phyloP scores from a whole-genome alignment of 2,329 filamentous ascomycete species.

The Escovopsis sp. region DNA sequence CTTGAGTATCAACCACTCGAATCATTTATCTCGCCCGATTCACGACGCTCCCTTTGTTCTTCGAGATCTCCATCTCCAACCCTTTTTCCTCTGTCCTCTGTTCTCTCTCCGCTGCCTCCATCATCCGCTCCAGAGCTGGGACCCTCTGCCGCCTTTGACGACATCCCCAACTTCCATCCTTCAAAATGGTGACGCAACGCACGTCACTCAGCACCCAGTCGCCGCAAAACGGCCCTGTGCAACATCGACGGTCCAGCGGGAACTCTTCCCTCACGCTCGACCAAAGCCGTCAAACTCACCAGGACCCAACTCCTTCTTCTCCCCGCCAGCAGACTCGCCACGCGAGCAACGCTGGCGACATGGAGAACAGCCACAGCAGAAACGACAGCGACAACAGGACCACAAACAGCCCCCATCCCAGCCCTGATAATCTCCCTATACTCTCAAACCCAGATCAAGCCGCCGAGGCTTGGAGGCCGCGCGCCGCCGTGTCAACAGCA shows the following conservation, averaged over 20 bases:
- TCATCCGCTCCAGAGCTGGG: too few relatives aligned
- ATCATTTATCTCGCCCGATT: too few relatives aligned
- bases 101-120: too few relatives aligned
- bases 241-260: not conserved
- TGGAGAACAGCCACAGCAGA: too few relatives aligned
- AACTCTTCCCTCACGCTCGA: constrained; percentile 3
- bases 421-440: not conserved
- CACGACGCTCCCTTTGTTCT: too few relatives aligned
- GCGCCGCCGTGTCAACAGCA: constrained; percentile 4
- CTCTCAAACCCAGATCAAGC: constrained; percentile 13
- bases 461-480: constrained; percentile 17
- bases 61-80: too few relatives aligned
- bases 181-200: constrained; percentile 2
- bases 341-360: not conserved
- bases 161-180: too few relatives aligned
- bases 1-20: not conserved
- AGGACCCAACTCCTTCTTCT: constrained; percentile 3
- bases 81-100: too few relatives aligned
- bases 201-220: not conserved
- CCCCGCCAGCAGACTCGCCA: constrained; percentile 1
- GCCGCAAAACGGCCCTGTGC: not conserved
- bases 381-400: too few relatives aligned
- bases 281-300: not conserved
- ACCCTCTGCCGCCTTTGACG: too few relatives aligned
- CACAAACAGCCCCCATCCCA: too few relatives aligned